These are phyloP conservation scores for Sporormia fimetaria DNA, from an alignment of 495 filamentous ascomycete genomes.

Conservation along the genomic window DNA sequence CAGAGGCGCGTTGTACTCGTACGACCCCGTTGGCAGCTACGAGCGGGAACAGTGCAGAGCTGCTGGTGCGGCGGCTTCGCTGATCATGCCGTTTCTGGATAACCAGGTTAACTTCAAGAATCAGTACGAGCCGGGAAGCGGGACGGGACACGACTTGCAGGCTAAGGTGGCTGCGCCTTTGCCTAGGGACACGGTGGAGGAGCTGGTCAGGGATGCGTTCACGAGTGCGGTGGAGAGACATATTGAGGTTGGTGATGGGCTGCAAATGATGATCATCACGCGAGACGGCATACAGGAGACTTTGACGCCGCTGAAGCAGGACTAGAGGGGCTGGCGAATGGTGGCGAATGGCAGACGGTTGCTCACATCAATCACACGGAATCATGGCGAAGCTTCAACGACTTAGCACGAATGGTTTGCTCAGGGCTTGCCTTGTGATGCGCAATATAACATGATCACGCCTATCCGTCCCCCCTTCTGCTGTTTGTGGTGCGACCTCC, in stretches of 20 bases:
- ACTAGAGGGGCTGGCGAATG: too few species aligned
- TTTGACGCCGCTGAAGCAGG: constrained; percentile 74
- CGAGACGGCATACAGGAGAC: constrained; percentile 79
- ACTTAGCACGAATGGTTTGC: too few species aligned
- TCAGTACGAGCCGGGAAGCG: constrained; percentile 85
- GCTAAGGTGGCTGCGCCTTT: constrained; percentile 55
- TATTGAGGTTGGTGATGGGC: constrained; percentile 92
- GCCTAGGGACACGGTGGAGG: constrained; percentile 60
- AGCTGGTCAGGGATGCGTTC: constrained; percentile 90
- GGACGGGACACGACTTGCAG: constrained; percentile 68
- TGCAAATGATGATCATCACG: constrained; percentile 92
- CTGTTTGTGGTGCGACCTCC: too few species aligned
- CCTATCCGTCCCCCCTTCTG: too few species aligned
- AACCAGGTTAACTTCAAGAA: constrained; percentile 99
- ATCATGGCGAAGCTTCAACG: too few species aligned
- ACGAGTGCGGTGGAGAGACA: constrained; percentile 96
- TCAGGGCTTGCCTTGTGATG: too few species aligned
- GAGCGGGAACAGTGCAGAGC: constrained; percentile 93
- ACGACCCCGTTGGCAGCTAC: constrained; percentile 94
- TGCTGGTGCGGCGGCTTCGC: constrained; percentile 83
- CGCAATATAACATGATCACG: too few species aligned
- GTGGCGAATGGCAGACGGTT: too few species aligned
- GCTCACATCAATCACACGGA: too few species aligned
- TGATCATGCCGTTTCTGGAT: constrained; percentile 98
- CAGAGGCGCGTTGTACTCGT: constrained; percentile 87